Evolutionary conservation across 306 rosid species (phyloP).

Genomic region (Quercus robur): DNA sequence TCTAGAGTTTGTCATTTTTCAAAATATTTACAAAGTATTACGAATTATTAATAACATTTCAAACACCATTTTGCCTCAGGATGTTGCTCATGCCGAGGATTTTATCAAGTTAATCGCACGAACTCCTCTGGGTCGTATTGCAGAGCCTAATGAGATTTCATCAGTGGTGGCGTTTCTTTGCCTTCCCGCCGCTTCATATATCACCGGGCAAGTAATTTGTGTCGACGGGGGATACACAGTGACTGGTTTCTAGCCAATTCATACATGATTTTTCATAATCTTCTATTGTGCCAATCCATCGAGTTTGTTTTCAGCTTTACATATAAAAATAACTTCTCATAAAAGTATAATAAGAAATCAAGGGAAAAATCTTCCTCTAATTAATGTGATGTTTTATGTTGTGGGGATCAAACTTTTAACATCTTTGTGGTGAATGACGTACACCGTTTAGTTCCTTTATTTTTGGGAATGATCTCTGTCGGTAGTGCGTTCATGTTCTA

Average conservation of each 20-base stretch:
- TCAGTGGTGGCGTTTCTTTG: constrained; percentile 55
- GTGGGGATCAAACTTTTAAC: too few relatives aligned
- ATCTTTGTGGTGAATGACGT: too few relatives aligned
- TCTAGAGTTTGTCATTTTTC: too few relatives aligned
- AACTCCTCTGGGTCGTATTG: constrained; percentile 33
- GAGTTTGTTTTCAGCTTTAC: background rate
- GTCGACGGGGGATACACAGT: constrained; percentile 58
- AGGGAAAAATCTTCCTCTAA: too few relatives aligned
- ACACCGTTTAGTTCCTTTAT: too few relatives aligned
- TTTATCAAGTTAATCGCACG: background rate
- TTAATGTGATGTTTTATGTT: too few relatives aligned
- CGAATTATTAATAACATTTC: background rate
- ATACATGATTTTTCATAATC: background rate
- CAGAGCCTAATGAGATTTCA: constrained; percentile 49
- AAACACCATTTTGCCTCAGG: background rate
- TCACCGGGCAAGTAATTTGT: constrained; percentile 51
- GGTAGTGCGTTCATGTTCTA: too few relatives aligned
- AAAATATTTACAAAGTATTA: too few relatives aligned
- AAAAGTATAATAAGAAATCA: too few relatives aligned
- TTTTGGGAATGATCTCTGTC: too few relatives aligned
- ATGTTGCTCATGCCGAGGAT: too few relatives aligned
- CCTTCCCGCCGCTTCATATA: constrained; percentile 58
- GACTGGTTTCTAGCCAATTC: background rate
- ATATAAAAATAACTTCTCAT: too few relatives aligned
- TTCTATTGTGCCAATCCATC: background rate